These are phyloP conservation scores for Pythium folliculosum DNA, from an alignment of 352 stramenopile genomes.

Conservation along the genomic window DNA sequence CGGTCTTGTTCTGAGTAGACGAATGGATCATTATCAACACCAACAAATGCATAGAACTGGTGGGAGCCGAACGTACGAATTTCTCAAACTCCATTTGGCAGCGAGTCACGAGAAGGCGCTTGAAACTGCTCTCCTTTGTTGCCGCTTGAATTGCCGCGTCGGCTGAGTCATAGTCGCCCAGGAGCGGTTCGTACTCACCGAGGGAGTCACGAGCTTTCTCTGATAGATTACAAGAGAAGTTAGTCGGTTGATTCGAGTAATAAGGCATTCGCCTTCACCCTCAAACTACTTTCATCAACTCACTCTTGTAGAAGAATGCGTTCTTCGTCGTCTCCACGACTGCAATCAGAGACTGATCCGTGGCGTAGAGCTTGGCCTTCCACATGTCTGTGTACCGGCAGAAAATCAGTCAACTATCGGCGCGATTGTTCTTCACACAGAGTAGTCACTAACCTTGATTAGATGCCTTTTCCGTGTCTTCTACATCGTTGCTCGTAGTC, in stretches of 20 bases:
- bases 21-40: neutral
- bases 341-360: constrained; percentile 41
- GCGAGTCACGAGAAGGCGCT: constrained; percentile 67
- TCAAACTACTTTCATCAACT: constrained; percentile 6
- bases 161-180: constrained; percentile 61
- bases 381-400: constrained; percentile 19
- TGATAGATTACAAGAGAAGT: constrained; percentile 13
- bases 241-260: neutral
- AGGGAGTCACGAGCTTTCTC: constrained; percentile 56
- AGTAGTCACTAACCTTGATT: constrained; percentile 13
- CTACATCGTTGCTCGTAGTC: neutral
- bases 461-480: constrained; percentile 1
- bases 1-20: constrained; percentile 44
- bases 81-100: constrained; percentile 87
- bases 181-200: constrained; percentile 59
- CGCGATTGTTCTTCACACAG: too few species aligned
- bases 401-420: neutral
- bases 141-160: constrained; percentile 46
- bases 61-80: constrained; percentile 32
- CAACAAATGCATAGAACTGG: neutral
- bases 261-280: neutral
- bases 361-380: constrained; percentile 42
- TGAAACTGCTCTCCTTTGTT: constrained; percentile 62
- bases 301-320: constrained; percentile 67
- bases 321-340: constrained; percentile 48